These are phyloP conservation scores for Hirsutella rhossiliensis DNA, from an alignment of 2,329 filamentous ascomycete genomes.

Conservation along the genomic window DNA sequence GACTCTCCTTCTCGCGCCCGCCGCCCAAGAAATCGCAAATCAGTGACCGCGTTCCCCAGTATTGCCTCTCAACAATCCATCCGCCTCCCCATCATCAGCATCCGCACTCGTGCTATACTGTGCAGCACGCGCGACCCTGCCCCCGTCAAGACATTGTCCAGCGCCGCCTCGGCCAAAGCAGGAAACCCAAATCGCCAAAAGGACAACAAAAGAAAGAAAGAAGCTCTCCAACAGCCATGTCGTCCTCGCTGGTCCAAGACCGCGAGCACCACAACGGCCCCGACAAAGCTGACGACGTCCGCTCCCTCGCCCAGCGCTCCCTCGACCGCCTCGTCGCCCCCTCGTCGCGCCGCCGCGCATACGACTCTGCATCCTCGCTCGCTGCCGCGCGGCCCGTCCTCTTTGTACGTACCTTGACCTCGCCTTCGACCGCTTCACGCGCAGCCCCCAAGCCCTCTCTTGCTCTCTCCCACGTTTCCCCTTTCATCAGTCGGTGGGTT, in stretches of 20 bases:
- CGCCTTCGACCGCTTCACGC: no score
- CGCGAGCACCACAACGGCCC: not conserved
- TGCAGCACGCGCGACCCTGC: no score
- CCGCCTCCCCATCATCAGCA: no score
- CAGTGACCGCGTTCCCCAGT: no score
- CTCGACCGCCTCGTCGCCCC: slow-evolving; percentile 45
- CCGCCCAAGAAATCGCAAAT: no score
- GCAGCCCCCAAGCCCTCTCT: not conserved
- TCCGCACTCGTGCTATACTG: no score
- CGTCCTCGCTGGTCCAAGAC: not conserved
- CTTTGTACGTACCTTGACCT: slow-evolving; percentile 48
- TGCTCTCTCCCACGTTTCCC: not conserved
- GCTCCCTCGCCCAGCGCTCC: slow-evolving; percentile 29
- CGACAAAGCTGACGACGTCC: slow-evolving; percentile 16
- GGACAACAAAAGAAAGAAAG: not conserved
- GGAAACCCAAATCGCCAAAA: no score
- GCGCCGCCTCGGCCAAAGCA: no score
- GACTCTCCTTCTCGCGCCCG: no score
- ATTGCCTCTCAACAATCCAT: no score
- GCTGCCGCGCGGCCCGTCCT: slow-evolving; percentile 54
- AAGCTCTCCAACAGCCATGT: not conserved
- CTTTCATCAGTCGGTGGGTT: no score
- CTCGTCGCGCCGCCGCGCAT: slow-evolving; percentile 43
- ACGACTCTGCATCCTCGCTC: slow-evolving; percentile 41
- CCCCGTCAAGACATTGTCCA: no score